Base-by-base conservation (phyloP, 768 basidiomycete genomes). In the Hygrocybe coccinea region DNA sequence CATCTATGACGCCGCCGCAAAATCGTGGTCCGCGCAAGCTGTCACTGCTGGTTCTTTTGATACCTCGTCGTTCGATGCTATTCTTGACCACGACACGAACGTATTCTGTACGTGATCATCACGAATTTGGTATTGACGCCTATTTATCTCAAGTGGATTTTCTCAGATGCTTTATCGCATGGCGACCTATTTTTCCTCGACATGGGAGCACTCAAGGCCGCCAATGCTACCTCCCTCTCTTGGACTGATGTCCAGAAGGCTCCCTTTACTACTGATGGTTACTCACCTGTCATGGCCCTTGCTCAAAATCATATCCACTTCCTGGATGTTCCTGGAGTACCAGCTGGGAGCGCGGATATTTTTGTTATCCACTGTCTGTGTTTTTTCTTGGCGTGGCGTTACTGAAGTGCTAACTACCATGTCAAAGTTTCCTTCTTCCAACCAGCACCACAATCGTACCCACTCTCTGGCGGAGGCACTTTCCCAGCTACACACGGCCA, bases 61-160 rank as follows among this genome's bases (percentile, higher is more conserved):
- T 67, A 79, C 83, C 3, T 68, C 76, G 2, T 79, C 81, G 17
- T 86, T 85, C 63, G 77, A 74, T 24, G 81, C 88, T 24, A 84
- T 95, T 58, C 79, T 97, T 34, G 94, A 97, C 72, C 94, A 95
- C 60, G 94, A 97, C 69, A 97, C 94, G 49, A 94, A 95, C 59
- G 83, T 87, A 57, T 87, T 97, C 72, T 94, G 87, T 88, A 68
- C 60, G 77, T 70, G 51, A 51, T 43, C 52, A 45, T 19, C 22
- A 39, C 38, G 29, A n/a, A 14, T 9, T 21, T 39, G 12, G 11
- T 10, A 14, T 44, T 2, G 24, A 34, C 12, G 14, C 9, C 49
- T 21, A 19, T 49, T 41, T 37, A 52, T 50, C 14, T 24, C 19
- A 14, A 46, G n/a, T 54, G 14, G 12, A 36, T 45, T 19, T 29